Base-by-base conservation (phyloP, 2,329 filamentous ascomycete genomes). In the Aspergillus sp. region DNA sequence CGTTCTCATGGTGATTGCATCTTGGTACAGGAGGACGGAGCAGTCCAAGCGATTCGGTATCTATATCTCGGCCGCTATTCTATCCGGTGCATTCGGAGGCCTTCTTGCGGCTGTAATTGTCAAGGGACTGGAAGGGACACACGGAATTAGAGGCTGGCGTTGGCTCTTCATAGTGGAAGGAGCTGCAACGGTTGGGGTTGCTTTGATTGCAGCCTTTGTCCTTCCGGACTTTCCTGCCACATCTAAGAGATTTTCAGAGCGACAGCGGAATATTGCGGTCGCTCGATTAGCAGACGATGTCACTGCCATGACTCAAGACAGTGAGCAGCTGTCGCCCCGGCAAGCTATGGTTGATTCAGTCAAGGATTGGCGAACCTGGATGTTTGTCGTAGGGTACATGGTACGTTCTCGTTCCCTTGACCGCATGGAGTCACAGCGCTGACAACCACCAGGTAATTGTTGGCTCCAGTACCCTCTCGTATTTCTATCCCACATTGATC, bases 1-100 rank as follows among this genome's bases (percentile, higher is more conserved):
- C 27, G 52, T 62, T 2, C 45, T 61, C 5, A 49, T 60, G 13
- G 44, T 78, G 19, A 69, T 83, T 5, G 79, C 76, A 0, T 79
- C 72, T 1, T 83, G 80, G 79, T 83, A 83, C 57, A 76, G 78
- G 50, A 76, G 73, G 43, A 72, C 74, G 10, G 80, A 83, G 54
- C 73, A 82, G 38, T 74, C 76, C 0, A 79, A 78, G 44, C 73
- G 80, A 2, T 78, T 80, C 41, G 77, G 72, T 6, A 61, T 83
- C 1, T 82, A 80, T 54, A 78, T 81, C 51, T 77, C 79, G n/a
- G 77, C 76, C 1, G 78, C 77, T 0, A 75, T 81, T 2, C 66
- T 79, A 2, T 78, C 70, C 0, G 76, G 76, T n/a, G 77, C 76
- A 2, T 80, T 80, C 50, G 74, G 74, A 1, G 75, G 75, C 3